Conservation (phyloP, 768 basidiomycete genomes). For the Goffeauzyma gilvescens region DNA sequence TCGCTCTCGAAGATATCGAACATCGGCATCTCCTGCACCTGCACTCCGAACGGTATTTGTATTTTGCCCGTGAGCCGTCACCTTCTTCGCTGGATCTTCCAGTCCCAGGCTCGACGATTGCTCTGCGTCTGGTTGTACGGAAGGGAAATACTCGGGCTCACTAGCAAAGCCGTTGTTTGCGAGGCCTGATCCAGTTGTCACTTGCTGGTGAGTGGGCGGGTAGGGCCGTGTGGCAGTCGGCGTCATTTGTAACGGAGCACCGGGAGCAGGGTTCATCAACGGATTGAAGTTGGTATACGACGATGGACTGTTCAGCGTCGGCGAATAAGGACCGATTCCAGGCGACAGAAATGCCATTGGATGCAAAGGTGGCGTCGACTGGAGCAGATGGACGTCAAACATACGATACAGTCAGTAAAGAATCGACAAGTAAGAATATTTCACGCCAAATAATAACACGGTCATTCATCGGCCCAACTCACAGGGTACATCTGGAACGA, state of each 20-base stretch:
- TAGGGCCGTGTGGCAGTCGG: conserved; percentile 2
- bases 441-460: neutral
- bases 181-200: conserved; percentile 5
- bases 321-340: conserved; percentile 42
- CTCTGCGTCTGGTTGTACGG: neutral
- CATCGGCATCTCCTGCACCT: neutral
- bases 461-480: neutral
- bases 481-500: conserved; percentile 42
- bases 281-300: conserved; percentile 37
- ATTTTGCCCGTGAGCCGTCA: neutral
- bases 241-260: conserved; percentile 37
- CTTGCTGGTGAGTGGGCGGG: neutral
- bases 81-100: neutral
- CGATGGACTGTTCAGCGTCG: conserved; percentile 40
- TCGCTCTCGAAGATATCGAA: neutral
- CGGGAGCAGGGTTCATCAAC: conserved; percentile 43
- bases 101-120: neutral
- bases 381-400: neutral
- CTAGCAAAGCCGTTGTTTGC: neutral
- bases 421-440: neutral
- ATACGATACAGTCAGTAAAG: conserved; percentile 33
- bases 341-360: conserved; percentile 32
- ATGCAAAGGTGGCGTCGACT: conserved; percentile 35
- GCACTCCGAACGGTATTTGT: neutral
- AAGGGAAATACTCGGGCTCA: conserved; percentile 10